These are phyloP conservation scores for Sordaria brevicollis DNA, from an alignment of 495 filamentous ascomycete genomes.

Conservation along the genomic window DNA sequence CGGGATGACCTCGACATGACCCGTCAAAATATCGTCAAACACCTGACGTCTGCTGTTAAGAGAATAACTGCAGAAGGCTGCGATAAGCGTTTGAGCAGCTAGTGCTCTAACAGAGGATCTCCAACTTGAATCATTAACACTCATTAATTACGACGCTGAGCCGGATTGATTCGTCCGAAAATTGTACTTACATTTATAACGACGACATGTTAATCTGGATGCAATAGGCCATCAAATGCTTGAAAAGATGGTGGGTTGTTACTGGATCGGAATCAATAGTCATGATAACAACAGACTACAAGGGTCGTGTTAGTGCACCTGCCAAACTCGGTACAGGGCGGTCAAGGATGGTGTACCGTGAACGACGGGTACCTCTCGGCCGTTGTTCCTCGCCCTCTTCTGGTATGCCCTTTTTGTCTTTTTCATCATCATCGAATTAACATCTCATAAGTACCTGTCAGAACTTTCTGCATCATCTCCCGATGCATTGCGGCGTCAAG, in stretches of 20 bases:
- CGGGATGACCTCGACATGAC: neutral
- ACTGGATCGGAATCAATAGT: neutral
- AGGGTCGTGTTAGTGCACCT: neutral
- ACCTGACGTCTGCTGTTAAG: neutral
- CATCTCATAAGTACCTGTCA: neutral
- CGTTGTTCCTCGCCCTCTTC: neutral
- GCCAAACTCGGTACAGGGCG: too few relatives aligned
- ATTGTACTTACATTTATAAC: neutral
- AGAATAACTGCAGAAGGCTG: neutral
- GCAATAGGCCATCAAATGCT: neutral
- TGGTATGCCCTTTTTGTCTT: neutral
- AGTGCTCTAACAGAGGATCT: neutral
- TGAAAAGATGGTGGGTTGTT: neutral
- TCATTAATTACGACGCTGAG: neutral
- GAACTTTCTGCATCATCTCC: neutral
- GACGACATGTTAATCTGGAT: neutral
- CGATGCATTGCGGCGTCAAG: neutral
- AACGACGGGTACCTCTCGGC: neutral
- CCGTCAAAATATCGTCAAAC: neutral
- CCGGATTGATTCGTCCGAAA: neutral
- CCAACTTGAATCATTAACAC: neutral
- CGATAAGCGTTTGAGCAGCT: neutral
- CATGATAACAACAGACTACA: neutral
- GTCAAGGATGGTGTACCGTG: neutral
- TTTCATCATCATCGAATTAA: neutral